A percentile compares a stretch with the other conserved stretches of the same genome.
These are phyloP conservation scores for Fusarium incarnatum DNA, from an alignment of 2,329 filamentous ascomycete species.

Conservation along the genomic window DNA sequence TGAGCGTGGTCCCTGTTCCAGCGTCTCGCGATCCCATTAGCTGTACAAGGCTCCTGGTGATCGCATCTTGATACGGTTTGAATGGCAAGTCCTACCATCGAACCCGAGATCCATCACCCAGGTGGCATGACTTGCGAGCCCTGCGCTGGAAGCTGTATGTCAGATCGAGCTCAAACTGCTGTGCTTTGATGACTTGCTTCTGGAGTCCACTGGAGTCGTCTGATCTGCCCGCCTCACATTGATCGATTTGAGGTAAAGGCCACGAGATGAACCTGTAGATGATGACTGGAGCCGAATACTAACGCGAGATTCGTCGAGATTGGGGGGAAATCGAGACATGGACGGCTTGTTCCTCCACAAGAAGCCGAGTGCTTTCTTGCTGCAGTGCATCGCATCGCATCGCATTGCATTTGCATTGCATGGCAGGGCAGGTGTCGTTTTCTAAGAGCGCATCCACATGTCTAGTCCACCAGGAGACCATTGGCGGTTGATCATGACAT, in stretches of 20 bases:
- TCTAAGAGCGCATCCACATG: conserved; percentile 29
- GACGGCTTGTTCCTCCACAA: conserved; percentile 28
- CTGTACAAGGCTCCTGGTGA: conserved; percentile 18
- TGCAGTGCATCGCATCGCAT: conserved; percentile 32
- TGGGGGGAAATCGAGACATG: conserved; percentile 15
- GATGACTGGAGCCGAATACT: conserved; percentile 24
- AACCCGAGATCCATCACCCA: conserved; percentile 1
- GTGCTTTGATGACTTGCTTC: conserved; percentile 34
- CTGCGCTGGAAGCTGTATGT: conserved; percentile 46
- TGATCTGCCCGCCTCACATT: conserved; percentile 34
- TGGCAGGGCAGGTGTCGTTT: conserved; percentile 34
- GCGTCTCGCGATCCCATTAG: conserved; percentile 27
- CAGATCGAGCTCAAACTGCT: conserved; percentile 27
- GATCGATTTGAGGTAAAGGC: conserved; percentile 32
- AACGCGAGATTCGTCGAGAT: conserved; percentile 38
- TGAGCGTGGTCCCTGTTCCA: conserved; percentile 17
- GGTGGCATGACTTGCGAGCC: conserved; percentile 48
- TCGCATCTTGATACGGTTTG: conserved; percentile 19
- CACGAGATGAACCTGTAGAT: conserved; percentile 33
- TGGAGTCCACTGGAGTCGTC: conserved; percentile 12
- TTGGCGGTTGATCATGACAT: conserved; percentile 11
- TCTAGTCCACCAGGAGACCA: conserved; percentile 26
- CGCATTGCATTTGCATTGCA: conserved; percentile 41
- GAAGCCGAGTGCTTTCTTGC: conserved; percentile 26
- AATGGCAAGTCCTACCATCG: conserved; percentile 3